phyloP scores from a whole-genome alignment of 1,139 yeast genomes.

The Scheffersomyces illinoinensis region DNA sequence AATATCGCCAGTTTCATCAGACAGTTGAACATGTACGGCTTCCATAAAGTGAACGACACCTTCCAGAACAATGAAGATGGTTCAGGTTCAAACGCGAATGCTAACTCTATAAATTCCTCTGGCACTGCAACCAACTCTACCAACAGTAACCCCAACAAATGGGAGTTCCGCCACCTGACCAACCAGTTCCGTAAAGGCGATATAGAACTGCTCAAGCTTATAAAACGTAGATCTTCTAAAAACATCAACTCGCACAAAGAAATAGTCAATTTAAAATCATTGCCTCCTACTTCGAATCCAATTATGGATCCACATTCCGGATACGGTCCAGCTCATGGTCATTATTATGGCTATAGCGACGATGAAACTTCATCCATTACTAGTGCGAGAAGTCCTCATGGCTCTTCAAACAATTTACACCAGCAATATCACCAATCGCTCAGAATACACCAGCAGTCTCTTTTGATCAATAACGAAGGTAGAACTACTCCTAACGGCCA shows the following conservation, averaged over 20 bases:
- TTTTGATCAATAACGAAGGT: slow-evolving; percentile 1
- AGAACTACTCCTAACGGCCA: slow-evolving; percentile 3
- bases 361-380: slow-evolving; percentile 6
- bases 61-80: slow-evolving; percentile 24
- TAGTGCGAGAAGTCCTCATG: slow-evolving; percentile 4
- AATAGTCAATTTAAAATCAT: slow-evolving; percentile 36
- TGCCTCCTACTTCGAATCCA: slow-evolving; percentile 29
- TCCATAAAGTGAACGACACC: slow-evolving; percentile 63
- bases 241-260: slow-evolving; percentile 46
- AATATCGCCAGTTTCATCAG: slow-evolving; percentile 77
- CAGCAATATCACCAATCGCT: slow-evolving; percentile 18
- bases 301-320: slow-evolving; percentile 9
- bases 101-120: slow-evolving; percentile 6
- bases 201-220: slow-evolving; percentile 53
- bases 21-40: slow-evolving; percentile 47
- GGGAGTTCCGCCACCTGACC: slow-evolving; percentile 76
- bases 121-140: slow-evolving; percentile 24
- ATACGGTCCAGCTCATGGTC: slow-evolving; percentile 6
- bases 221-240: slow-evolving; percentile 65
- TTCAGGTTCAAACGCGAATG: slow-evolving; percentile 2
- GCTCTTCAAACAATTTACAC: slow-evolving; percentile 6
- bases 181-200: slow-evolving; percentile 69
- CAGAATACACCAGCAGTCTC: slow-evolving; percentile 7
- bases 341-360: slow-evolving; percentile 4
- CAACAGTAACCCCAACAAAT: slow-evolving; percentile 19